These are phyloP conservation scores for Fusarium sp. DNA, from an alignment of 2,329 filamentous ascomycete genomes.

Conservation along the genomic window DNA sequence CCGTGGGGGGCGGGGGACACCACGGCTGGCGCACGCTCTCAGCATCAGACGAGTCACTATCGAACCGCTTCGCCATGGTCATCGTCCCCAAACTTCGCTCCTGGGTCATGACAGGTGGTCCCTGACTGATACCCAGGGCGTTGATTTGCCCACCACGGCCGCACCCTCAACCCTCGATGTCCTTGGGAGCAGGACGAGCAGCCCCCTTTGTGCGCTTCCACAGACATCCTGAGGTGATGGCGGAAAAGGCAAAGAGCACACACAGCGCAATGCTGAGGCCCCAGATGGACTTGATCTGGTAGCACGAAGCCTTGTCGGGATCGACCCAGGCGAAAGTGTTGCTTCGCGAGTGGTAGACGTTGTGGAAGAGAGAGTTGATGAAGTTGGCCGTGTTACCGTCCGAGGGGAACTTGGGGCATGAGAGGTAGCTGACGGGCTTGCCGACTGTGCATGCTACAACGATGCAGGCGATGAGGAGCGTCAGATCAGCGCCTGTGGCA, in stretches of 20 bases:
- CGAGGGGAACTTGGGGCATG: constrained; percentile 72
- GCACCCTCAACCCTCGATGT: constrained; percentile 65
- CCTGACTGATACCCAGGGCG: constrained; percentile 38
- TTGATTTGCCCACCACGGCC: constrained; percentile 58
- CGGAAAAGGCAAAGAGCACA: constrained; percentile 77
- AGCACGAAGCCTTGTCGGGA: constrained; percentile 76
- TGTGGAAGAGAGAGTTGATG: constrained; percentile 61
- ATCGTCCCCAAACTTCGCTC: constrained; percentile 57
- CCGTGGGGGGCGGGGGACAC: constrained; percentile 58
- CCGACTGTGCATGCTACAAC: constrained; percentile 84
- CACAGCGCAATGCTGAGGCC: constrained; percentile 85
- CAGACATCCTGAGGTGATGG: constrained; percentile 71
- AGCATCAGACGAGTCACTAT: constrained; percentile 53
- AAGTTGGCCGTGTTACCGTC: constrained; percentile 61
- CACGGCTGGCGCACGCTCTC: constrained; percentile 51
- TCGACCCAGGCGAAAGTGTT: constrained; percentile 64
- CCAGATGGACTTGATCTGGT: constrained; percentile 90
- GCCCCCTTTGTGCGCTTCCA: constrained; percentile 71
- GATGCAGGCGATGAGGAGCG: constrained; percentile 82
- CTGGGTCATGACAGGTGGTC: constrained; percentile 42
- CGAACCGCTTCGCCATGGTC: constrained; percentile 55
- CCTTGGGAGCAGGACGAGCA: constrained; percentile 58
- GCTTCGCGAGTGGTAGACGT: constrained; percentile 56
- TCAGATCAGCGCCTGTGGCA: constrained; percentile 74
- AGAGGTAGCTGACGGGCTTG: constrained; percentile 83